A percentile compares a stretch with the other conserved stretches of the same genome.
These are phyloP conservation scores for Fusarium sulawesiense DNA, from an alignment of 2,329 filamentous ascomycete species.

Conservation along the genomic window DNA sequence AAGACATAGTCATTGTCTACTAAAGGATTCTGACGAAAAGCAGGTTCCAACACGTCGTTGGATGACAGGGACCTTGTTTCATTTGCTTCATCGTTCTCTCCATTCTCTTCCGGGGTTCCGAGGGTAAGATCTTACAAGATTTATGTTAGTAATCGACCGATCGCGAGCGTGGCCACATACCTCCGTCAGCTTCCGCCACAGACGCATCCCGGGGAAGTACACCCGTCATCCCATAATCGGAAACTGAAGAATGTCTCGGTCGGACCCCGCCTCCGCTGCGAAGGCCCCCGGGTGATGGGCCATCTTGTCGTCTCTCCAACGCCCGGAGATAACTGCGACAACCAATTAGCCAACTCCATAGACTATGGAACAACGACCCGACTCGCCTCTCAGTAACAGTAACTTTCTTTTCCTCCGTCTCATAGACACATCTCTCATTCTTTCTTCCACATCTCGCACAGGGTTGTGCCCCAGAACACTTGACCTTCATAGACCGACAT, in stretches of 20 bases:
- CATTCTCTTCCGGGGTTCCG: constrained; percentile 18
- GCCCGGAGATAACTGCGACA: constrained; percentile 39
- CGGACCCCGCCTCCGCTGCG: background rate
- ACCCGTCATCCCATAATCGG: constrained; percentile 29
- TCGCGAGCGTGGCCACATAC: background rate
- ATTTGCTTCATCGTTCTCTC: background rate
- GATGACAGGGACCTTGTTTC: background rate
- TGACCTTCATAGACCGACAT: constrained; percentile 47
- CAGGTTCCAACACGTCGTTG: constrained; percentile 37
- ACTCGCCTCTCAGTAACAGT: constrained; percentile 43
- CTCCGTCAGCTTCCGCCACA: constrained; percentile 1
- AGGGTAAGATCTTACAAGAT: constrained; percentile 3
- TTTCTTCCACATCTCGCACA: constrained; percentile 43
- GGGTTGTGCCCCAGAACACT: constrained; percentile 43
- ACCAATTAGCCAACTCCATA: background rate
- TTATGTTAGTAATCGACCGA: background rate
- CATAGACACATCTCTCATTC: constrained; percentile 41
- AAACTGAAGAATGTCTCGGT: constrained; percentile 33
- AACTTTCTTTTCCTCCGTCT: constrained; percentile 41
- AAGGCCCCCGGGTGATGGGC: constrained; percentile 16
- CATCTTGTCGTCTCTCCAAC: constrained; percentile 37
- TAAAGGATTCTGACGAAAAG: constrained; percentile 41
- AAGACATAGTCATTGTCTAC: constrained; percentile 45
- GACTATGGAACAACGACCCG: background rate
- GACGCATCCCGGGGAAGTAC: constrained; percentile 2